Percentiles rank a stretch among this genome's conserved stretches.
Evolutionary conservation across 164 flowering plant species (phyloP).

Genomic region (Sextonia rubra): DNA sequence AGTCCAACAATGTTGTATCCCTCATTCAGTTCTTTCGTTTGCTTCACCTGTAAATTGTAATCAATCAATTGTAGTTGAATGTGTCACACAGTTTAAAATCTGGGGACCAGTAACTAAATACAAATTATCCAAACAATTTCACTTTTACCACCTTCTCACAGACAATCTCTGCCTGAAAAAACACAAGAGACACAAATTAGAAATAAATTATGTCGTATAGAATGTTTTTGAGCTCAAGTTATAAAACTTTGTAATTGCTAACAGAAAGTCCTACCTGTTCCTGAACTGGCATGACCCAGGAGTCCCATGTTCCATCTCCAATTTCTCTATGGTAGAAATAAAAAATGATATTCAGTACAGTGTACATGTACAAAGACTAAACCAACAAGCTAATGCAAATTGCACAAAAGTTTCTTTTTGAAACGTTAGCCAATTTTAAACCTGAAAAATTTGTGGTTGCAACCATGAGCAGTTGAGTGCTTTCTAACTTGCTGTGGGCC

Average conservation of each 20-base stretch:
- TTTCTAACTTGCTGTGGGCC: not conserved
- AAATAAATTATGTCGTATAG: not conserved
- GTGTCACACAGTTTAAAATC: constrained; percentile 6
- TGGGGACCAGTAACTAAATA: not conserved
- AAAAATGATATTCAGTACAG: constrained; percentile 1
- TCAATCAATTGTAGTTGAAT: constrained; percentile 8
- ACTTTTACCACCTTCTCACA: constrained; percentile 67
- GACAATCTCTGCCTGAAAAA: constrained; percentile 53
- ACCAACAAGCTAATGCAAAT: not conserved
- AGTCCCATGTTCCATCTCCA: constrained; percentile 90
- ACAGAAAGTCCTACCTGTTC: constrained; percentile 50
- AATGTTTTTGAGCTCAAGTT: not conserved
- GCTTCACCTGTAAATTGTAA: constrained; percentile 84
- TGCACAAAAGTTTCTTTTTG: not conserved
- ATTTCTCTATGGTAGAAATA: constrained; percentile 56
- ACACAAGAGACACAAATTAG: constrained; percentile 6
- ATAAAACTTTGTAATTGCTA: not conserved
- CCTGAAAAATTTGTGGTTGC: not conserved
- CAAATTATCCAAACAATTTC: constrained; percentile 12
- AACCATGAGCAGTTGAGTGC: not conserved
- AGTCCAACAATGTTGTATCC: constrained; percentile 98
- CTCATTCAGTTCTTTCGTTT: constrained; percentile 61
- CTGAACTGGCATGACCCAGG: constrained; percentile 81
- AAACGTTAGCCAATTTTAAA: not conserved
- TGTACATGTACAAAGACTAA: not conserved